Conservation (phyloP, 441 rosid genomes). For the Bocquillonia castaneifolia region DNA sequence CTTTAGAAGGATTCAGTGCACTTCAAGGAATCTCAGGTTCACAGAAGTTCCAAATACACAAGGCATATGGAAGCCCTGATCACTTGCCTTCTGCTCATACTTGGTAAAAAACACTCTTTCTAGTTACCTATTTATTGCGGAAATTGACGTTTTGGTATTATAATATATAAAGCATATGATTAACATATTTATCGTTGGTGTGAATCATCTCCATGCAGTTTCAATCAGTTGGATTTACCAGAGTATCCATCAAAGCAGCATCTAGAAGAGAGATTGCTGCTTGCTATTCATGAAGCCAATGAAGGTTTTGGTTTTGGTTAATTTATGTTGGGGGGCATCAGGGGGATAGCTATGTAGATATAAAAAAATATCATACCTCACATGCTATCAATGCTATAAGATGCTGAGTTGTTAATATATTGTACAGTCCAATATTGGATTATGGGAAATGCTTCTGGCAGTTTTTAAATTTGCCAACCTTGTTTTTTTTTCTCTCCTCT, state of each 20-base stretch:
- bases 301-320: conserved; percentile 95
- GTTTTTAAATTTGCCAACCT: conserved; percentile 43
- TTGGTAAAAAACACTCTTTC: conserved; percentile 41
- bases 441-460: conserved; percentile 37
- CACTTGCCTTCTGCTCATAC: conserved; percentile 97
- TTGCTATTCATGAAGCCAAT: conserved; percentile 89
- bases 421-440: conserved; percentile 47
- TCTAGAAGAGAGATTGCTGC: conserved; percentile 81
- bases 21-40: conserved; percentile 96
- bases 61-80: conserved; percentile 86
- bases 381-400: conserved; percentile 15
- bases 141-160: neutral
- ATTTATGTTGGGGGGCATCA: conserved; percentile 7
- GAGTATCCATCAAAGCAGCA: conserved; percentile 91
- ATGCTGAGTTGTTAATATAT: conserved; percentile 36
- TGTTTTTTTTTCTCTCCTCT: neutral
- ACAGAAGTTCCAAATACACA: conserved; percentile 97
- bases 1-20: conserved; percentile 91
- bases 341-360: conserved; percentile 34
- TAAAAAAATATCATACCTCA: conserved; percentile 15
- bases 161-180: too few species aligned
- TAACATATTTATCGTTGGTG: neutral
- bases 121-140: neutral
- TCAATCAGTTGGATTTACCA: conserved; percentile 91
- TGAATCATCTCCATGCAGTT: conserved; percentile 43